A percentile compares a stretch with the other conserved stretches of the same genome.
phyloP scores from a whole-genome alignment of 208 protist species.

The Acanthamoeba quina region DNA sequence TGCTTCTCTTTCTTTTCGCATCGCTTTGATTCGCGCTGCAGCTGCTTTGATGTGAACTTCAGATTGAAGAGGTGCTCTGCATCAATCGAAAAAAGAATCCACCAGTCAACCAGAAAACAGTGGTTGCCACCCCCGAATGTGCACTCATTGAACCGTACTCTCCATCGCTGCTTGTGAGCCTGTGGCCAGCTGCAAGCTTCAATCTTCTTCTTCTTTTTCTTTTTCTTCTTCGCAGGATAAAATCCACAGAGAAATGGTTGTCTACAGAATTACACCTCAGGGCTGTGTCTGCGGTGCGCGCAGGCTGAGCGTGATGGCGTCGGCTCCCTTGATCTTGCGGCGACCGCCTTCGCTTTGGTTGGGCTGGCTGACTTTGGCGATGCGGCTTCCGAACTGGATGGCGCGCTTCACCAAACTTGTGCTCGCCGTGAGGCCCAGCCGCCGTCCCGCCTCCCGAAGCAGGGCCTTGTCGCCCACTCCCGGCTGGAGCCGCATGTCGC shows the following conservation, averaged over 20 bases:
- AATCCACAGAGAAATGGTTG: no score
- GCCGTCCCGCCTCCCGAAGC: constrained; percentile 27
- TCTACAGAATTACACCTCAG: no score
- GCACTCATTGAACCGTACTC: neutral
- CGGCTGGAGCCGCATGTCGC: constrained; percentile 36
- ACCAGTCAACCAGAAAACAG: neutral
- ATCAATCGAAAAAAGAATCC: neutral
- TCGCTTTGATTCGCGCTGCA: constrained; percentile 92
- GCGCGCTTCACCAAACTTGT: constrained; percentile 44
- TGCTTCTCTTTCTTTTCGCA: constrained; percentile 96
- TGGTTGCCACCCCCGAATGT: no score
- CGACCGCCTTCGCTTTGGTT: neutral
- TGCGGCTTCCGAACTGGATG: constrained; percentile 66
- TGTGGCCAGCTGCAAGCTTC: no score
- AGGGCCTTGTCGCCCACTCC: constrained; percentile 49
- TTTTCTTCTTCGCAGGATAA: neutral
- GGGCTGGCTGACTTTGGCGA: constrained; percentile 54
- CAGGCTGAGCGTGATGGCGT: constrained; percentile 18
- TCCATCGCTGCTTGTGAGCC: neutral
- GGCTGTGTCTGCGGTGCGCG: neutral
- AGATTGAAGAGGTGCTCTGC: constrained; percentile 95
- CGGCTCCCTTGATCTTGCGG: constrained; percentile 33
- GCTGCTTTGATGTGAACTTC: constrained; percentile 97
- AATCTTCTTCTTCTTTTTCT: neutral
- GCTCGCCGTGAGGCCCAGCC: constrained; percentile 47